Percentiles rank a stretch among this genome's conserved stretches.
These are phyloP conservation scores for Bipolaris bicolor DNA, from an alignment of 2,329 filamentous ascomycete species.

Conservation along the genomic window DNA sequence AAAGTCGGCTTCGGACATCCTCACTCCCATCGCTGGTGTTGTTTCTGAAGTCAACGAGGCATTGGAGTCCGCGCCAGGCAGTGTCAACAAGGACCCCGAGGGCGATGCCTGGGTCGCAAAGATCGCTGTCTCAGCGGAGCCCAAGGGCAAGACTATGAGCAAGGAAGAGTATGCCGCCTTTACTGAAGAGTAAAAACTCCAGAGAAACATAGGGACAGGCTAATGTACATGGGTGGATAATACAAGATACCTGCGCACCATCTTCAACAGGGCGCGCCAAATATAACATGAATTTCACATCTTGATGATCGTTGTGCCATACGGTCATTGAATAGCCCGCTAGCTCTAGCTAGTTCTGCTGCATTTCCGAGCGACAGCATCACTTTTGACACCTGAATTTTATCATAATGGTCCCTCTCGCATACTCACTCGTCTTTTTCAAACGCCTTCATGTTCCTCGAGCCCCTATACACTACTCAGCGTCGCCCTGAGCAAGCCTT, in stretches of 20 bases:
- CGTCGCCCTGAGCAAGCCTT: not conserved
- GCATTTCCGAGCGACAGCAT: not conserved
- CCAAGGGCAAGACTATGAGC: conserved; percentile 68
- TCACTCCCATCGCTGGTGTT: conserved; percentile 81
- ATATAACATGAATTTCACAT: not conserved
- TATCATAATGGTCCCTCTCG: not conserved
- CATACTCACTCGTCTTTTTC: not conserved
- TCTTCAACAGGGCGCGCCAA: conserved; percentile 15
- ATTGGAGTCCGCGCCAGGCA: conserved; percentile 83
- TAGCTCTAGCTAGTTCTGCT: not conserved
- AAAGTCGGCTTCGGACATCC: conserved; percentile 97
- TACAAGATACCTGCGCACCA: conserved; percentile 9
- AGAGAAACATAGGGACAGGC: not conserved
- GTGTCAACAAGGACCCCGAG: conserved; percentile 91
- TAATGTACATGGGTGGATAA: not conserved
- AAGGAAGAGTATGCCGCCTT: conserved; percentile 78
- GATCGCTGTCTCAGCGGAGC: conserved; percentile 78
- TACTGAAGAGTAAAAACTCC: conserved; percentile 57
- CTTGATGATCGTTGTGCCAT: not conserved
- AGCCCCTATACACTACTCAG: not conserved
- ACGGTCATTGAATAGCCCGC: not conserved
- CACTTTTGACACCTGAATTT: not conserved
- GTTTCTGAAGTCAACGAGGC: conserved; percentile 74
- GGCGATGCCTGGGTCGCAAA: conserved; percentile 91
- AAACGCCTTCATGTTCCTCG: not conserved